phyloP scores from a whole-genome alignment of 1,139 yeast genomes.

The Williopsis jadinii region DNA sequence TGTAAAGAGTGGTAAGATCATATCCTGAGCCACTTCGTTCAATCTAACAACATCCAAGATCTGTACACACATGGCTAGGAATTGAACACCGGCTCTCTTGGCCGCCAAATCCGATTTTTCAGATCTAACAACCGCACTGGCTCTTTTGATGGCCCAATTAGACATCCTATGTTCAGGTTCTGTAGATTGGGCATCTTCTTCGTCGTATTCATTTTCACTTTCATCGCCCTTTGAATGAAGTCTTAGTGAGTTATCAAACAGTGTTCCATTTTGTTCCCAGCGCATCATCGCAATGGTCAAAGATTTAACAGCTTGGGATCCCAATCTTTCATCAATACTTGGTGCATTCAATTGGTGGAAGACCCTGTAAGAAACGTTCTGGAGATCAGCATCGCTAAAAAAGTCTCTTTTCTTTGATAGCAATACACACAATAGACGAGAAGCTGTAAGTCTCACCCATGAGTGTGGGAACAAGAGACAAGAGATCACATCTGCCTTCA shows the following conservation, averaged over 20 bases:
- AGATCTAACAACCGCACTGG: constrained; percentile 58
- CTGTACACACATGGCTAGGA: constrained; percentile 50
- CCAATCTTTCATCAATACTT: constrained; percentile 54
- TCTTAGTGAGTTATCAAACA: constrained; percentile 26
- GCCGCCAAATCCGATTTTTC: constrained; percentile 51
- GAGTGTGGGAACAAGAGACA: constrained; percentile 79
- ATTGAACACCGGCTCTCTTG: constrained; percentile 60
- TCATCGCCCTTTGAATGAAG: constrained; percentile 10
- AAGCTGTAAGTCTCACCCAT: constrained; percentile 75
- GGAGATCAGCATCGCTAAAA: constrained; percentile 36
- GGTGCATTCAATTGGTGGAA: constrained; percentile 83
- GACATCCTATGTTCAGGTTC: constrained; percentile 26
- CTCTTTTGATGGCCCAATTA: constrained; percentile 57
- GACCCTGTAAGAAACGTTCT: constrained; percentile 58
- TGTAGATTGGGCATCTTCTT: constrained; percentile 15
- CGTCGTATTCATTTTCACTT: constrained; percentile 18
- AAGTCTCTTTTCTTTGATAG: constrained; percentile 31
- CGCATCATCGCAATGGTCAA: constrained; percentile 52
- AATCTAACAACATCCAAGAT: constrained; percentile 37
- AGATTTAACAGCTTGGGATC: constrained; percentile 61
- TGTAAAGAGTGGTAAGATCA: constrained; percentile 56
- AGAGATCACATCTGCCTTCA: constrained; percentile 39
- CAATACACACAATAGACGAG: constrained; percentile 52
- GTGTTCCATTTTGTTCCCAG: constrained; percentile 48
- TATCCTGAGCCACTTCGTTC: constrained; percentile 33